phyloP scores from a whole-genome alignment of 2,329 filamentous ascomycete genomes.

The Epichloe hybrida region DNA sequence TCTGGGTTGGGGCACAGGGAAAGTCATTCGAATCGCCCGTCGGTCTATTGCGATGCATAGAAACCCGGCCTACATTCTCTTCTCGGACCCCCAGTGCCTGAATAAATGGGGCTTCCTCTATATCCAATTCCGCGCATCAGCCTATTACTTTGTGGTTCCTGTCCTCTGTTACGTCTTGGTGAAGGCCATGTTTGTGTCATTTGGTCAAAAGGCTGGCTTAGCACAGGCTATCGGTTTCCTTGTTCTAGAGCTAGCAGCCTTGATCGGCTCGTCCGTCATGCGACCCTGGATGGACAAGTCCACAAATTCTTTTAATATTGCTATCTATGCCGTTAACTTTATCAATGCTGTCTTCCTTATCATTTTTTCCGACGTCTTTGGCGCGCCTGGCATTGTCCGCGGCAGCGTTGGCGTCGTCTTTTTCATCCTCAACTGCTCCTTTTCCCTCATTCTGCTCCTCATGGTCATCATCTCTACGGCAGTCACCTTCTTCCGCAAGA shows the following conservation, averaged over 20 bases:
- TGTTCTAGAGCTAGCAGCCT: conserved; percentile 62
- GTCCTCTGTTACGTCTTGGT: conserved; percentile 63
- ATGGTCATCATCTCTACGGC: conserved; percentile 50
- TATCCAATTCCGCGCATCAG: conserved; percentile 86
- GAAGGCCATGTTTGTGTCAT: conserved; percentile 78
- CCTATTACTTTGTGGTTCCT: conserved; percentile 87
- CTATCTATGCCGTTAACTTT: conserved; percentile 80
- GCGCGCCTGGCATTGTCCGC: conserved; percentile 66
- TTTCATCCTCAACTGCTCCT: conserved; percentile 74
- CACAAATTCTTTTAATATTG: conserved; percentile 89
- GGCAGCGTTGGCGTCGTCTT: conserved; percentile 81
- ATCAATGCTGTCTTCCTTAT: conserved; percentile 77
- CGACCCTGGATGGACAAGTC: conserved; percentile 99
- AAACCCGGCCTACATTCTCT: conserved; percentile 91
- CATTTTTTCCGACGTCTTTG: conserved; percentile 70
- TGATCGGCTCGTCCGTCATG: conserved; percentile 65
- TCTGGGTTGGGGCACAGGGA: conserved; percentile 72
- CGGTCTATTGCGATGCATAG: conserved; percentile 46
- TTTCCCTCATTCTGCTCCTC: conserved; percentile 67
- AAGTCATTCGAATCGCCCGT: conserved; percentile 77
- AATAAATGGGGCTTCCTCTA: conserved; percentile 98
- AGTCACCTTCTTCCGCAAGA: conserved; percentile 72
- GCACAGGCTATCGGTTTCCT: conserved; percentile 76
- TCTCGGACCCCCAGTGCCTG: conserved; percentile 71
- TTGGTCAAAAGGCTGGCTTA: conserved; percentile 55